Conservation (phyloP, 148 eudicot genomes). For the Persicaria tinctoria region DNA sequence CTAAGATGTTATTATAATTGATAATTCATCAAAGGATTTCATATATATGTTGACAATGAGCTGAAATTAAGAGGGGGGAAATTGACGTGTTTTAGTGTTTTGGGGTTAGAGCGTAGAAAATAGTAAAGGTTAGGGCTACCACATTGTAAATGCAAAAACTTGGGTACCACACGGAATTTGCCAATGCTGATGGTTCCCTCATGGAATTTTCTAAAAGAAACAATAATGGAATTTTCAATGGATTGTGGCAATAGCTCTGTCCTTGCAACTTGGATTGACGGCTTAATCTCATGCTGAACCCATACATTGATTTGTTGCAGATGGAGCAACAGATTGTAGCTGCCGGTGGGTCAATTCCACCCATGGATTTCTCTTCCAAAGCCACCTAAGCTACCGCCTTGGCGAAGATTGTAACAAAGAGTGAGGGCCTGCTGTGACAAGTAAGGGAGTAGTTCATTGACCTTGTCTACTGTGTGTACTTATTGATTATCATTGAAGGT, state of each 20-base stretch:
- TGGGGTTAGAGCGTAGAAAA: too few relatives aligned
- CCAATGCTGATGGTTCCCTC: too few relatives aligned
- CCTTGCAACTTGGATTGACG: not conserved
- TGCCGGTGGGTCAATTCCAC: constrained; percentile 13
- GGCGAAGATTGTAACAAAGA: not conserved
- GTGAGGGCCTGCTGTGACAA: not conserved
- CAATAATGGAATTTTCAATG: not conserved
- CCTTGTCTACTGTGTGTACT: not conserved
- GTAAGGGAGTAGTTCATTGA: not conserved
- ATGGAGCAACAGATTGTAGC: constrained; percentile 14
- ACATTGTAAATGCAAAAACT: too few relatives aligned
- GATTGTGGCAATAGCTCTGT: not conserved
- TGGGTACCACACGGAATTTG: too few relatives aligned
- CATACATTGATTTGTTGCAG: not conserved
- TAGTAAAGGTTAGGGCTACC: too few relatives aligned
- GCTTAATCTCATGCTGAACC: not conserved
- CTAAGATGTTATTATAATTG: too few relatives aligned
- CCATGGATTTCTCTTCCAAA: not conserved
- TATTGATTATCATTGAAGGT: not conserved
- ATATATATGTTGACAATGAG: too few relatives aligned
- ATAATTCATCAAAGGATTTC: too few relatives aligned
- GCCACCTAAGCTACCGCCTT: constrained; percentile 2
- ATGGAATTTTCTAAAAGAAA: not conserved
- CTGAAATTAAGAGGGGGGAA: too few relatives aligned
- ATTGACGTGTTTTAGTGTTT: too few relatives aligned